Conservation (phyloP, 1,284 basidiomycete genomes). For the Chalciporus sp. region DNA sequence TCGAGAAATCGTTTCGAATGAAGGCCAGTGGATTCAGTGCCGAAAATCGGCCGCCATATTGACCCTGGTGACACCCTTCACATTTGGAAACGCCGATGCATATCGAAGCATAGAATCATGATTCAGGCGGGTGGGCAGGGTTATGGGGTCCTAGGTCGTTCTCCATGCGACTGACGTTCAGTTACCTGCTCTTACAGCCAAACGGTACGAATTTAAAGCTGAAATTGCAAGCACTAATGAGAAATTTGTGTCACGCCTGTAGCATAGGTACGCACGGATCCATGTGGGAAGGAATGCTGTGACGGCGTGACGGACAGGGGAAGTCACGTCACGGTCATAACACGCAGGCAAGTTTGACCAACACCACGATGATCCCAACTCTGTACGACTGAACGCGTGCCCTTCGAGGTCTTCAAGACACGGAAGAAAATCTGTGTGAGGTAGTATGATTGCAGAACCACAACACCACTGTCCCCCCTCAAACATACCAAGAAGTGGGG, state of each 20-base stretch:
- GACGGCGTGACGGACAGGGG: constrained; percentile 35
- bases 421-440: constrained; percentile 33
- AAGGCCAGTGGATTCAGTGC: background rate
- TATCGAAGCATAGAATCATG: background rate
- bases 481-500: constrained; percentile 13
- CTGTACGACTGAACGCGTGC: constrained; percentile 33
- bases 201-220: no score
- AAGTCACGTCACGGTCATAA: constrained; percentile 29
- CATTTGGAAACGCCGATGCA: constrained; percentile 18
- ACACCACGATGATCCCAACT: constrained; percentile 27
- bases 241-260: background rate
- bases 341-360: constrained; percentile 34
- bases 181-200: no score
- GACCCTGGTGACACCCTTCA: constrained; percentile 2
- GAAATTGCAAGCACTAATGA: background rate
- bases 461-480: background rate
- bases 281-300: constrained; percentile 22
- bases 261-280: no score
- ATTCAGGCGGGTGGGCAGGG: background rate
- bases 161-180: background rate
- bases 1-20: background rate
- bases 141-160: background rate
- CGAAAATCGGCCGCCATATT: background rate
- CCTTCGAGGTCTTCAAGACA: constrained; percentile 26
- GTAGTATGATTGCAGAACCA: constrained; percentile 23